Conservation (phyloP, 192 early-diverging fungal species). For the Dispira parvispora region DNA sequence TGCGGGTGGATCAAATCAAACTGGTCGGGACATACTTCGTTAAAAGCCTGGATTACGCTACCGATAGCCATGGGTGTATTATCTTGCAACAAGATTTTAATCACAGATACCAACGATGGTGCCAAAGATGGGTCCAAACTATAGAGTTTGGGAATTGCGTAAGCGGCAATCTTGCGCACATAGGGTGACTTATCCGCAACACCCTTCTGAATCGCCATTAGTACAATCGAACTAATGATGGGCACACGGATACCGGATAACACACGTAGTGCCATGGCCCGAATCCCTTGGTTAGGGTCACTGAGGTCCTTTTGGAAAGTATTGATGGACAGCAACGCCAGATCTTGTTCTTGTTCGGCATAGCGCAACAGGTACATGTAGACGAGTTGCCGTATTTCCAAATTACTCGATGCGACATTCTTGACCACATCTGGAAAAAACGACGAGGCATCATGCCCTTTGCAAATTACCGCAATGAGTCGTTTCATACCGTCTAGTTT, state of each 20-base stretch:
- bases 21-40: conserved; percentile 68
- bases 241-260: conserved; percentile 89
- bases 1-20: conserved; percentile 77
- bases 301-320: conserved; percentile 94
- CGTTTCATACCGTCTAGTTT: conserved; percentile 85
- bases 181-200: conserved; percentile 75
- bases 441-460: conserved; percentile 76
- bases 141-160: conserved; percentile 64
- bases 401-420: conserved; percentile 79
- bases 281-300: conserved; percentile 82
- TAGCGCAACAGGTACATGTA: conserved; percentile 93
- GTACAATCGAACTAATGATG: conserved; percentile 80
- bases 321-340: conserved; percentile 89
- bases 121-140: conserved; percentile 65
- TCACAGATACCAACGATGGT: conserved; percentile 58
- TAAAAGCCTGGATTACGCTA: conserved; percentile 68
- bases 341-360: conserved; percentile 90
- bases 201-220: conserved; percentile 79
- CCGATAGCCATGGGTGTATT: conserved; percentile 76
- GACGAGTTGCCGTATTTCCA: conserved; percentile 86
- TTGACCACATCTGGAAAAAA: conserved; percentile 94
- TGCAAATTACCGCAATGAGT: conserved; percentile 80
- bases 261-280: conserved; percentile 89
- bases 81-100: conserved; percentile 63
- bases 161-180: conserved; percentile 83